These are phyloP conservation scores for Aspergillus diversus DNA, from an alignment of 495 filamentous ascomycete species.

Conservation along the genomic window DNA sequence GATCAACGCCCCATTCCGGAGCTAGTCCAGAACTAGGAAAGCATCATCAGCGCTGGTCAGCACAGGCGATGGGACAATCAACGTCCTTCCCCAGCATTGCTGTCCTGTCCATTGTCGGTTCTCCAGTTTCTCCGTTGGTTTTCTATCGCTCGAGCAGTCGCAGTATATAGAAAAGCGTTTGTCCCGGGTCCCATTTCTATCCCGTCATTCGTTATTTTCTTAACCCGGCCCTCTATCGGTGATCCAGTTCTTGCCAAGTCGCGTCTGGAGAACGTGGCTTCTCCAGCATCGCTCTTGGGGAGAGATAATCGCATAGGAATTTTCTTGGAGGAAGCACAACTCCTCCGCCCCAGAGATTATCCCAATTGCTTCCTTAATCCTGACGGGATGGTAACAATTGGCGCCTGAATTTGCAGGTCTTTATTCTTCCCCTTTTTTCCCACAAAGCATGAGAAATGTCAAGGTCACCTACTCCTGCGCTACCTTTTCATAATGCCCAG, in stretches of 20 bases:
- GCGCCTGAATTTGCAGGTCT: conserved; percentile 26
- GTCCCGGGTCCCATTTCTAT: conserved; percentile 10
- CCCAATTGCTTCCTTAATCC: conserved; percentile 18
- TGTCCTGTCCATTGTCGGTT: conserved; percentile 4
- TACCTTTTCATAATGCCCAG: conserved; percentile 58
- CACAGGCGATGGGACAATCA: conserved; percentile 2
- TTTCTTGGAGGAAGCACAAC: neutral
- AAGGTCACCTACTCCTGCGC: conserved; percentile 59
- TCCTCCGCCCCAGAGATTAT: neutral
- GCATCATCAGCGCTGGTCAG: conserved; percentile 35
- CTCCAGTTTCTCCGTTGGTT: neutral
- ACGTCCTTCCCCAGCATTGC: neutral
- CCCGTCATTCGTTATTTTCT: conserved; percentile 18
- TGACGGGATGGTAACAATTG: conserved; percentile 40
- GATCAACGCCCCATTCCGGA: conserved; percentile 28
- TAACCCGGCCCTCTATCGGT: conserved; percentile 6
- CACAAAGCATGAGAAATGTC: conserved; percentile 61
- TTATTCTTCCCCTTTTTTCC: conserved; percentile 21
- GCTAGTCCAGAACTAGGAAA: conserved; percentile 35
- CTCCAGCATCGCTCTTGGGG: conserved; percentile 11
- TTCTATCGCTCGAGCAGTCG: neutral
- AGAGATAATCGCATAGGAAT: neutral
- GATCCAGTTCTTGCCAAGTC: conserved; percentile 39
- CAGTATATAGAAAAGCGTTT: neutral
- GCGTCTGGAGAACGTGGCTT: conserved; percentile 34